Conservation (phyloP, 371 early-diverging fungal genomes). For the Lichtheimia ornata region DNA sequence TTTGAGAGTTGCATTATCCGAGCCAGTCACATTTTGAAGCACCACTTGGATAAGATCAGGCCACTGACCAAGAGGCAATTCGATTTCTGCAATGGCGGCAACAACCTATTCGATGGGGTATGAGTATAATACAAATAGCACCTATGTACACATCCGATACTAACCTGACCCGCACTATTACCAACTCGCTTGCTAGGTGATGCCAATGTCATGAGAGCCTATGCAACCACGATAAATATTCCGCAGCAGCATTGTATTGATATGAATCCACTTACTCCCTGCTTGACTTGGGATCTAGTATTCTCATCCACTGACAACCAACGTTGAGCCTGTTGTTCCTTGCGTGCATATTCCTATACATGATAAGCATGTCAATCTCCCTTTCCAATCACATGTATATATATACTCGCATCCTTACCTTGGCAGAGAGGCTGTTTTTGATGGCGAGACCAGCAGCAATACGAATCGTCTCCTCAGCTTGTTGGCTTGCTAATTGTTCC, state of each 20-base stretch:
- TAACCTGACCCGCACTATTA: constrained; percentile 75
- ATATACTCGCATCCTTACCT: constrained; percentile 48
- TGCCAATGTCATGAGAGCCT: constrained; percentile 73
- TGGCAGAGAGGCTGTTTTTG: constrained; percentile 89
- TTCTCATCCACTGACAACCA: constrained; percentile 72
- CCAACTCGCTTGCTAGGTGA: constrained; percentile 67
- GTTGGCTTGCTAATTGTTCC: constrained; percentile 83
- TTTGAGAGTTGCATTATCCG: constrained; percentile 64
- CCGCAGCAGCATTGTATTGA: constrained; percentile 1
- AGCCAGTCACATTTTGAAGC: constrained; percentile 68
- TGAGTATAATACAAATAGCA: no score
- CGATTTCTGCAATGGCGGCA: constrained; percentile 90
- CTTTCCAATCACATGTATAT: neutral
- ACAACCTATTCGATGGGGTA: constrained; percentile 52
- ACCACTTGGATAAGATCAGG: constrained; percentile 79
- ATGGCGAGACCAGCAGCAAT: constrained; percentile 86
- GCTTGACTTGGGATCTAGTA: constrained; percentile 57
- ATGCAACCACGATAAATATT: neutral
- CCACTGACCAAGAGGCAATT: constrained; percentile 86
- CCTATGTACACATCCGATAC: neutral
- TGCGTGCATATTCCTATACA: constrained; percentile 64
- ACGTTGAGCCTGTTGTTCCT: constrained; percentile 67
- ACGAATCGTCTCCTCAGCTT: constrained; percentile 62
- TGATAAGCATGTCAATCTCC: constrained; percentile 5
- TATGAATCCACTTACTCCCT: constrained; percentile 37